These are phyloP conservation scores for Penicillium maclennaniae DNA, from an alignment of 495 filamentous ascomycete species.

Conservation along the genomic window DNA sequence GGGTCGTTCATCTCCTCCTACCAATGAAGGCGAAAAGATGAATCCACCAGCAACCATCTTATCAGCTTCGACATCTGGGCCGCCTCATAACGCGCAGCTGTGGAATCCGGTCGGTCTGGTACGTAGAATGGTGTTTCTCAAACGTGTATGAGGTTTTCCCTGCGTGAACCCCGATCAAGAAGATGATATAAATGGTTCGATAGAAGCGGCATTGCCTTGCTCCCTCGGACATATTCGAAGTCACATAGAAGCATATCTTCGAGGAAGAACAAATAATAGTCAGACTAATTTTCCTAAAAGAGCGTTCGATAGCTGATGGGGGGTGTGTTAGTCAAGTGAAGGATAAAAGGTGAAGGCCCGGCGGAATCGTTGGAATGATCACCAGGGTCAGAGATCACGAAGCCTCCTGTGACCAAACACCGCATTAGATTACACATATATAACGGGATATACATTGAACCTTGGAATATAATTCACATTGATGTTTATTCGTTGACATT, in stretches of 20 bases:
- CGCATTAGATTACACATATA: not conserved
- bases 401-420: not conserved
- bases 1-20: slow-evolving; percentile 10
- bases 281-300: no score
- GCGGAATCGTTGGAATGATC: no score
- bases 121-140: slow-evolving; percentile 32
- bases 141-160: slow-evolving; percentile 26
- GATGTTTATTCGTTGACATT: not conserved
- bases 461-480: not conserved
- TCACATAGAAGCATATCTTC: no score
- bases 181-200: not conserved
- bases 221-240: no score
- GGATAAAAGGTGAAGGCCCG: no score
- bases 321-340: no score
- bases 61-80: not conserved
- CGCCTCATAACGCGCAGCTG: not conserved
- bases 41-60: slow-evolving; percentile 7
- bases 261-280: no score
- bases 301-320: no score
- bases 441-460: not conserved
- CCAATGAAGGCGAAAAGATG: slow-evolving; percentile 13
- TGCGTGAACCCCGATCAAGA: not conserved
- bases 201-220: no score
- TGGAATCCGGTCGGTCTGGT: slow-evolving; percentile 30
- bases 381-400: no score